A percentile compares a stretch with the other conserved stretches of the same genome.
Conservation (phyloP, 2,329 filamentous ascomycete species). For the Didymella arachidicola region DNA sequence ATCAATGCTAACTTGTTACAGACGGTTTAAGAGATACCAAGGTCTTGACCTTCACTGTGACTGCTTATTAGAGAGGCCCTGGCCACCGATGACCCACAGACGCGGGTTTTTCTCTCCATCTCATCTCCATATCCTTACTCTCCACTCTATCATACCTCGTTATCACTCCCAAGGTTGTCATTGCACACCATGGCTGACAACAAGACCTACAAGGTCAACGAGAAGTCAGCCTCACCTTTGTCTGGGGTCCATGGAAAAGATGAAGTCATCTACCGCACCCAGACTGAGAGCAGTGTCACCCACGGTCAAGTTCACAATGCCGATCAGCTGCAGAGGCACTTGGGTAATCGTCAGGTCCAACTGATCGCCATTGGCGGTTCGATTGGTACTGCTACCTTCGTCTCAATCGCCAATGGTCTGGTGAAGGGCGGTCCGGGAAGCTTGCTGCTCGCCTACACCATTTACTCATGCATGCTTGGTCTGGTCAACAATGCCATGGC, state of each 20-base stretch:
- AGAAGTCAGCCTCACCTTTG: neutral
- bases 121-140: neutral
- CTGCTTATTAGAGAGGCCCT: neutral
- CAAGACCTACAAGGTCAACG: neutral
- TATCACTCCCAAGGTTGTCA: neutral
- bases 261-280: neutral
- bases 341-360: conserved; percentile 54
- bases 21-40: neutral
- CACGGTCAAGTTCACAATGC: conserved; percentile 28
- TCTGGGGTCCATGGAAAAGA: neutral
- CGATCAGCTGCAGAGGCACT: conserved; percentile 48
- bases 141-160: neutral
- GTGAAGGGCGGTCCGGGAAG: neutral
- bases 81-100: neutral
- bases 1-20: neutral
- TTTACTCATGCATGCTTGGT: conserved; percentile 16
- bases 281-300: neutral
- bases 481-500: conserved; percentile 69
- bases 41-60: neutral
- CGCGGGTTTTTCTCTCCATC: neutral
- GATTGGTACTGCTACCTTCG: conserved; percentile 58
- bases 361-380: conserved; percentile 45
- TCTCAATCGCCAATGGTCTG: conserved; percentile 53
- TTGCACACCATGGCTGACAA: neutral
- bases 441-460: conserved; percentile 51